These are phyloP conservation scores for Mesotaenium endlicherianum DNA, from an alignment of 139 green algal species.

Conservation along the genomic window DNA sequence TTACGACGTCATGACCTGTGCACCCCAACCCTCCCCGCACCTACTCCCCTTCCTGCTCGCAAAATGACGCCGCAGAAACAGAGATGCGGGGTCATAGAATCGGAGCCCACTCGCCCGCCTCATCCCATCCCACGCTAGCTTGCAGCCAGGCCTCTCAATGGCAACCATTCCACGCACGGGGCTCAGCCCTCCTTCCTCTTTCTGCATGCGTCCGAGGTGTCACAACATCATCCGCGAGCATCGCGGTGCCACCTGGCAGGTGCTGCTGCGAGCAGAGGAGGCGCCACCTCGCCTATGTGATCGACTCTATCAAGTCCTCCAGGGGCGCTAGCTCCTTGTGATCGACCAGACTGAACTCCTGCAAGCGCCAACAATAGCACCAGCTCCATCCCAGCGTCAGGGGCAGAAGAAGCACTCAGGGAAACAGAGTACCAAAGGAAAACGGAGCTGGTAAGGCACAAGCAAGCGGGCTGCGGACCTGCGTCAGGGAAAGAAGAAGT, in stretches of 20 bases:
- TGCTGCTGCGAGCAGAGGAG: neutral
- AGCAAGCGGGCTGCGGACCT: neutral
- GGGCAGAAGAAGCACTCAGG: too few relatives aligned
- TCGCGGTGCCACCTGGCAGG: neutral
- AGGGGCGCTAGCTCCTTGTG: conserved; percentile 89
- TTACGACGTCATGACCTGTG: too few relatives aligned
- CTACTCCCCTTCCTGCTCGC: too few relatives aligned
- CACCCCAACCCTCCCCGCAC: too few relatives aligned
- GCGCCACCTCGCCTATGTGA: conserved; percentile 31
- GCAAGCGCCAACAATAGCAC: conserved; percentile 8
- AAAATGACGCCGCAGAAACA: too few relatives aligned
- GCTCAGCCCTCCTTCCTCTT: neutral
- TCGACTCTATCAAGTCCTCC: conserved; percentile 86
- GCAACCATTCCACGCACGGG: neutral
- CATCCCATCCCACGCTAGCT: neutral
- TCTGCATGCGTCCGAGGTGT: neutral
- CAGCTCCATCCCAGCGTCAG: too few relatives aligned
- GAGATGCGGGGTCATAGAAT: too few relatives aligned
- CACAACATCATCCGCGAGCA: neutral
- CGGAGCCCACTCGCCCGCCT: too few relatives aligned
- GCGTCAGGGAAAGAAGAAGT: neutral
- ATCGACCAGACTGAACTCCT: conserved; percentile 85
- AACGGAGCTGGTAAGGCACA: neutral
- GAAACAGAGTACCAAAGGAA: too few relatives aligned
- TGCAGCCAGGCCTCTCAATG: neutral